Percentiles rank a stretch among this genome's conserved stretches.
These are phyloP conservation scores for Cetraspora pellucida DNA, from an alignment of 192 early-diverging fungal species.

Conservation along the genomic window DNA sequence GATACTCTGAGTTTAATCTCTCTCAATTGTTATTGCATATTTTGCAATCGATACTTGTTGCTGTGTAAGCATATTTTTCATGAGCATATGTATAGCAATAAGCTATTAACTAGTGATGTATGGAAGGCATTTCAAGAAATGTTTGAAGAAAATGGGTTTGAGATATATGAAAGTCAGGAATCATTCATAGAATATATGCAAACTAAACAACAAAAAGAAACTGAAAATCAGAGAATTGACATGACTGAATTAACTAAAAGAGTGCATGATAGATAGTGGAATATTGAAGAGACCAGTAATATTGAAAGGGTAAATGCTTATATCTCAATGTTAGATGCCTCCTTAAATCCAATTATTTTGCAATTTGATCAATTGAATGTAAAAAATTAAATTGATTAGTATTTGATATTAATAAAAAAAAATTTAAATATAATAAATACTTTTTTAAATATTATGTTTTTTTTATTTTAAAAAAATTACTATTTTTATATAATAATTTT, in stretches of 20 bases:
- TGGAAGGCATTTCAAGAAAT: conserved; percentile 27
- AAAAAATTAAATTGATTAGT: no score
- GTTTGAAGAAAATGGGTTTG: conserved; percentile 32
- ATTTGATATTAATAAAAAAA: no score
- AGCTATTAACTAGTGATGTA: conserved; percentile 19
- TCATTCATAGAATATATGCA: neutral
- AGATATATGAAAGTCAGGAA: conserved; percentile 23
- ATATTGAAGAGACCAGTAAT: conserved; percentile 18
- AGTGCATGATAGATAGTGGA: conserved; percentile 7
- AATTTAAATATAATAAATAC: no score
- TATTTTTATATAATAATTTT: no score
- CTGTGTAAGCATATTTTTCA: conserved; percentile 20
- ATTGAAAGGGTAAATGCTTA: neutral
- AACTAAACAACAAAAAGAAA: conserved; percentile 1
- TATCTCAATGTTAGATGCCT: conserved; percentile 1
- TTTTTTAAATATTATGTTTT: no score
- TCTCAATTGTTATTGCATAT: neutral
- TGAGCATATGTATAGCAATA: conserved; percentile 10
- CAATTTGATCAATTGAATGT: no score
- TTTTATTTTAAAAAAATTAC: no score
- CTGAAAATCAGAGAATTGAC: conserved; percentile 3
- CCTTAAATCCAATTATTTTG: conserved; percentile 3
- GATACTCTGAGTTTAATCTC: neutral
- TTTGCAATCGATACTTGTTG: neutral
- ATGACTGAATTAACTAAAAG: conserved; percentile 30